These are phyloP conservation scores for Psilocybe cubensis DNA, from an alignment of 768 basidiomycete species.

Conservation along the genomic window DNA sequence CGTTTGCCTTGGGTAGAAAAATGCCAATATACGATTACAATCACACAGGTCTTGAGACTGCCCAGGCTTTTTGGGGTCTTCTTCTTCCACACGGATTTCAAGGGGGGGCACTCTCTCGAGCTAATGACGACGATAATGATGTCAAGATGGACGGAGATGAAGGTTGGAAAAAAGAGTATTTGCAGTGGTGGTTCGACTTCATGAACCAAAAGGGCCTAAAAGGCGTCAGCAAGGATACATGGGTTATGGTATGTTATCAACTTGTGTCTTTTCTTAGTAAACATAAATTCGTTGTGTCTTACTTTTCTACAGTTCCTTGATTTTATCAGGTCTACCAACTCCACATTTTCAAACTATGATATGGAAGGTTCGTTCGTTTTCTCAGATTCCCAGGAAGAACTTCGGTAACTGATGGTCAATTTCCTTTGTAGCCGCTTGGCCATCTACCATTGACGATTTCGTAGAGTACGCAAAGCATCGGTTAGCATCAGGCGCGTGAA, in stretches of 20 bases:
- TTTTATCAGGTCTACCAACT: constrained; percentile 77
- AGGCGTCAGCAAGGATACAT: constrained; percentile 88
- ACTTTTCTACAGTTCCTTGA: constrained; percentile 65
- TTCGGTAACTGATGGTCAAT: constrained; percentile 11
- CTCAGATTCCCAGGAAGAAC: background rate
- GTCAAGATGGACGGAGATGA: constrained; percentile 48
- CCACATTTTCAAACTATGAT: constrained; percentile 74
- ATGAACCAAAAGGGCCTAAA: constrained; percentile 64
- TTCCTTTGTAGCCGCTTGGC: constrained; percentile 70
- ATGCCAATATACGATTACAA: background rate
- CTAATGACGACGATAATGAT: constrained; percentile 45
- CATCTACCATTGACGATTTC: constrained; percentile 85
- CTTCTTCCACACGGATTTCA: constrained; percentile 73
- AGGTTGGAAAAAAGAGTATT: constrained; percentile 69
- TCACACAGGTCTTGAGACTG: constrained; percentile 62
- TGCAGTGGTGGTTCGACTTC: constrained; percentile 81
- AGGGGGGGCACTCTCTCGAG: constrained; percentile 63
- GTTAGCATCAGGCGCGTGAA: constrained; percentile 14
- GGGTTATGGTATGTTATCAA: constrained; percentile 70
- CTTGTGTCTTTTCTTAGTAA: background rate
- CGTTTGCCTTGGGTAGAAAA: background rate
- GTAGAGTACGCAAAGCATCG: constrained; percentile 65
- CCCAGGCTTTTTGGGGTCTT: constrained; percentile 78
- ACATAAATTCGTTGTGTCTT: background rate
- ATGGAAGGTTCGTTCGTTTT: constrained; percentile 58